phyloP scores from a whole-genome alignment of 2,329 filamentous ascomycete species.

The Phoma herbarum region DNA sequence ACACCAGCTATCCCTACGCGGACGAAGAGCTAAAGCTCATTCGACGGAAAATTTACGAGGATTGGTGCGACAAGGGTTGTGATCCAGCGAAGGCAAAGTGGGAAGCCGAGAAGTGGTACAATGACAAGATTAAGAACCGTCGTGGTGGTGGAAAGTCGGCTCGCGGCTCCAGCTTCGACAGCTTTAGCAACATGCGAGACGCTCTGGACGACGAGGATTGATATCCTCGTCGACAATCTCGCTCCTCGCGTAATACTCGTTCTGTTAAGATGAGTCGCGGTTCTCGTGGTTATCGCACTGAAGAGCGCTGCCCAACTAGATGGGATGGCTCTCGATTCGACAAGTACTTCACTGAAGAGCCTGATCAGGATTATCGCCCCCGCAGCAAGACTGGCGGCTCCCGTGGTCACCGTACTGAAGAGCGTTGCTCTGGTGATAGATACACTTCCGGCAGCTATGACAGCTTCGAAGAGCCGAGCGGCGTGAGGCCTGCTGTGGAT shows the following conservation, averaged over 20 bases:
- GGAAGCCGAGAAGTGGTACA: conserved; percentile 1
- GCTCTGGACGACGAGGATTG: background rate
- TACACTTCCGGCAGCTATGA: background rate
- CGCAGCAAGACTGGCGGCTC: background rate
- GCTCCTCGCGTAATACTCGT: background rate
- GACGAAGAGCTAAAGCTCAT: background rate
- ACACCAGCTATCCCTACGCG: background rate
- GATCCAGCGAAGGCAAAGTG: background rate
- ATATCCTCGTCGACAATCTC: background rate
- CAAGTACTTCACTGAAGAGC: background rate
- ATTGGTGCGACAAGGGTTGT: background rate
- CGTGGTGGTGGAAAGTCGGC: background rate
- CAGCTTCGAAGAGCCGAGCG: background rate
- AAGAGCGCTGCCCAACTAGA: background rate
- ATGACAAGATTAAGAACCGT: background rate
- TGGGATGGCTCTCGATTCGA: background rate
- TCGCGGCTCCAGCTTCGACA: background rate
- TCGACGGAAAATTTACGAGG: background rate
- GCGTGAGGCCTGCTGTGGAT: conserved; percentile 54
- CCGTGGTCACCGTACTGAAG: conserved; percentile 2
- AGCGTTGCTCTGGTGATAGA: background rate
- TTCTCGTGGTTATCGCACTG: background rate
- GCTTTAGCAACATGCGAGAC: conserved; percentile 2
- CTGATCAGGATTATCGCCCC: background rate
- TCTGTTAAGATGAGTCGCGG: background rate